Evolutionary conservation across 169 alveolate genomes (phyloP), one percentile per base, ranked within the genome.

Genomic region (Plasmodium fragile): DNA sequence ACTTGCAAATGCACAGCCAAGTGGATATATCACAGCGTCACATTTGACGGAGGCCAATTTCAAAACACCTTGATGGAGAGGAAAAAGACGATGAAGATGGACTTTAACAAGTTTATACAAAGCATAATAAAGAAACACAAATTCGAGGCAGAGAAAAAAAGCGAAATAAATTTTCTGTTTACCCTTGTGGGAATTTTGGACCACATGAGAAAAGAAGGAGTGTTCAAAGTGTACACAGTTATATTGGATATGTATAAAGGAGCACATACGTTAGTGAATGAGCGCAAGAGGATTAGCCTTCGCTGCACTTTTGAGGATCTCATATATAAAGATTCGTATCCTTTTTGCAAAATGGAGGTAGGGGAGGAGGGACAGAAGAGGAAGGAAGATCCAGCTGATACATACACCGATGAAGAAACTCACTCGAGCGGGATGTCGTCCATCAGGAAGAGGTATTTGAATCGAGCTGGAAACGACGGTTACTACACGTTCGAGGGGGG

Each of bases 61-160:
- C 73, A 79, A 77, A 16, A 79, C 34, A 13, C 30, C 49, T 55
- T 91, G 73, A 16, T 28, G 39, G 73, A 91, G 16, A 69, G 39
- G 73, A 91, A 91, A 28, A 91, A 65, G 25, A 45, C 30, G 36
- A 80, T 91, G 82, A 81, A 70, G 36, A 69, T 91, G 83, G 85
- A 91, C 3, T 80, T 80, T 18, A 25, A 80, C 39, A 25, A 28
- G n/a, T 91, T 91, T 70, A 32, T 81, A 34, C 49, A 30, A 18
- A 41, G 72, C 49, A 69, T 81, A 13, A 71, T 49, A 43, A 83
- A 49, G 18, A 25, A n/a, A 4, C 73, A 77, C 75, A 73, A n/a
- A 25, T 75, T 41, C 70, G 93, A 65, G 69, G 45, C 53, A 43
- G 73, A n/a, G 16, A 89, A 78, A 80, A 89, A 4, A 5, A 55